Evolutionary conservation across 2,329 filamentous ascomycete genomes (phyloP).

Genomic region (Fusarium decemcellulare): DNA sequence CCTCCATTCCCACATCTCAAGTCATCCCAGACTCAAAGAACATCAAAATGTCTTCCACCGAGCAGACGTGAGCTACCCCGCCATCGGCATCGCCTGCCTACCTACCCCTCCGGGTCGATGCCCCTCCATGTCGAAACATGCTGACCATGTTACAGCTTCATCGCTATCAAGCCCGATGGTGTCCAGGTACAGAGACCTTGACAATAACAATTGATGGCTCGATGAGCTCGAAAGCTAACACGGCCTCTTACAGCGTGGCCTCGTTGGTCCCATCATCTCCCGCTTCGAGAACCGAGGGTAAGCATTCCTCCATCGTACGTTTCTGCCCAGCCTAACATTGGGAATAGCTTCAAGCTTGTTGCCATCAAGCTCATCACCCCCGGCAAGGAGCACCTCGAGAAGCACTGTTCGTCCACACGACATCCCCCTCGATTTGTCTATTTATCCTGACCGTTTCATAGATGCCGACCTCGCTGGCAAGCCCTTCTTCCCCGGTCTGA

Average conservation of each 20-base stretch:
- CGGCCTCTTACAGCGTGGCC: constrained; percentile 80
- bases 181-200: constrained; percentile 81
- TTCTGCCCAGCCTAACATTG: constrained; percentile 26
- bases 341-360: constrained; percentile 90
- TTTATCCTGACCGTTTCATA: constrained; percentile 54
- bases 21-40: constrained; percentile 47
- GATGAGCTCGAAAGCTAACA: constrained; percentile 28
- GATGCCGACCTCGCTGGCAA: constrained; percentile 91
- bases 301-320: constrained; percentile 49
- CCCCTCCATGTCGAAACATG: constrained; percentile 38
- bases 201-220: background rate
- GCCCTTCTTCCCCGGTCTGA: constrained; percentile 96
- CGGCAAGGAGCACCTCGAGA: constrained; percentile 95
- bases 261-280: constrained; percentile 96
- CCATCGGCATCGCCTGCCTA: constrained; percentile 38
- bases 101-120: constrained; percentile 17
- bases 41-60: constrained; percentile 77
- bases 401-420: constrained; percentile 78
- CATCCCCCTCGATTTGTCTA: constrained; percentile 17
- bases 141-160: constrained; percentile 79
- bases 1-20: constrained; percentile 48
- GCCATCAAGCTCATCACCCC: constrained; percentile 96
- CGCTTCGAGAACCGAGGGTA: constrained; percentile 98
- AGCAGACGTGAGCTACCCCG: constrained; percentile 83
- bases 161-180: constrained; percentile 99